Evolutionary conservation across 2,329 filamentous ascomycete genomes (phyloP).

Genomic region (Leptographium lundbergii): DNA sequence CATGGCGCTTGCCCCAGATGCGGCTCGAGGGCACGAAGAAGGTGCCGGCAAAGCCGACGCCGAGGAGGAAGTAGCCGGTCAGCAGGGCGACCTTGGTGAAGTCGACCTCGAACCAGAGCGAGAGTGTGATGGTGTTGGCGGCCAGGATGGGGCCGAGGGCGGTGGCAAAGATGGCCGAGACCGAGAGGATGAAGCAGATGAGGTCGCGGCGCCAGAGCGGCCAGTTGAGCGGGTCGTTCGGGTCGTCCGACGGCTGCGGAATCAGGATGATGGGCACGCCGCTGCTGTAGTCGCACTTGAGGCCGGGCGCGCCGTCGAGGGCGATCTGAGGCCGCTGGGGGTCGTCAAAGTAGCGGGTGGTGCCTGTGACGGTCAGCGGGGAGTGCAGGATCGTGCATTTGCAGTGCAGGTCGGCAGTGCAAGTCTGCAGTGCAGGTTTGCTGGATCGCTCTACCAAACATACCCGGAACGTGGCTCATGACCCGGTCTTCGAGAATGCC

Average conservation of each 20-base stretch:
- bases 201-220: slow-evolving; percentile 74
- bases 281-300: slow-evolving; percentile 64
- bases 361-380: slow-evolving; percentile 24
- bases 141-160: slow-evolving; percentile 78
- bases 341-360: slow-evolving; percentile 52
- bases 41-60: slow-evolving; percentile 68
- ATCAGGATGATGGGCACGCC: slow-evolving; percentile 59
- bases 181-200: slow-evolving; percentile 65
- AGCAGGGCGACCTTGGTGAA: slow-evolving; percentile 71
- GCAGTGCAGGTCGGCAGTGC: neutral
- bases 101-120: slow-evolving; percentile 47
- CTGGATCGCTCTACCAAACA: slow-evolving; percentile 13
- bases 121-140: slow-evolving; percentile 71
- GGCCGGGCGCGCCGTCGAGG: slow-evolving; percentile 25
- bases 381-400: no score
- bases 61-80: slow-evolving; percentile 79
- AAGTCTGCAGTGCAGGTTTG: neutral
- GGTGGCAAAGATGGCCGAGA: slow-evolving; percentile 72
- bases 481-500: slow-evolving; percentile 59
- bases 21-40: slow-evolving; percentile 79
- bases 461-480: slow-evolving; percentile 64
- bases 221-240: slow-evolving; percentile 81
- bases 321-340: slow-evolving; percentile 33
- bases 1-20: slow-evolving; percentile 85
- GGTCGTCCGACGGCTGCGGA: slow-evolving; percentile 82